Evolutionary conservation across 495 filamentous ascomycete genomes (phyloP).

Genomic region (Staphylotrichum longicolle): DNA sequence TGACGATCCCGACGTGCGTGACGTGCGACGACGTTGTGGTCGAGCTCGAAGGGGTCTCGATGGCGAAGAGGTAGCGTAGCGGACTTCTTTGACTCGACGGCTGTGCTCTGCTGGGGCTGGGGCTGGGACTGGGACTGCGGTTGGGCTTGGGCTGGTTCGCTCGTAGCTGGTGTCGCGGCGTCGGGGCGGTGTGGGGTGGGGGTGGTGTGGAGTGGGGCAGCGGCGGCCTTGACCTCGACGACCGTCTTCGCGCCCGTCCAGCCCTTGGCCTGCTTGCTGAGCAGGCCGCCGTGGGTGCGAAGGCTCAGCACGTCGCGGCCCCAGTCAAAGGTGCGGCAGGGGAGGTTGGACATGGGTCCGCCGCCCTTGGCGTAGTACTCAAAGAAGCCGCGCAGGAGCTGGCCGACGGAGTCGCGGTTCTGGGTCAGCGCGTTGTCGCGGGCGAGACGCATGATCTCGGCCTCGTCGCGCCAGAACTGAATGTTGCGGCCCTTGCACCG

Average conservation of each 20-base stretch:
- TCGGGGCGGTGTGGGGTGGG: neutral
- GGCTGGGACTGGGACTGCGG: neutral
- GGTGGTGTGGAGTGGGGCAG: neutral
- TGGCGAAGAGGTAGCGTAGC: conserved; percentile 78
- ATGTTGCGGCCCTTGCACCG: conserved; percentile 58
- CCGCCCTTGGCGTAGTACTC: conserved; percentile 67
- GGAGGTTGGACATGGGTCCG: conserved; percentile 41
- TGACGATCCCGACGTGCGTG: conserved; percentile 67
- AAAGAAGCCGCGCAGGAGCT: conserved; percentile 73
- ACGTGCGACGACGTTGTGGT: conserved; percentile 87
- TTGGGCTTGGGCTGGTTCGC: neutral
- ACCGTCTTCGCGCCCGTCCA: conserved; percentile 71
- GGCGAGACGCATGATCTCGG: conserved; percentile 56
- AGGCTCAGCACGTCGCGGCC: conserved; percentile 66
- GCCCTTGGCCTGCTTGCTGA: conserved; percentile 68
- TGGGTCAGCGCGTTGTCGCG: conserved; percentile 51
- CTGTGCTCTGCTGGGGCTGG: conserved; percentile 8
- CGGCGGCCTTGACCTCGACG: conserved; percentile 26
- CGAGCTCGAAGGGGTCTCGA: conserved; percentile 81
- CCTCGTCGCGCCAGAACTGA: conserved; percentile 67
- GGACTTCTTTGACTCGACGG: conserved; percentile 56
- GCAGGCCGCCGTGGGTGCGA: conserved; percentile 63
- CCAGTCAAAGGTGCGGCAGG: conserved; percentile 63
- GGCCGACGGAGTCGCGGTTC: conserved; percentile 61
- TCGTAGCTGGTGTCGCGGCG: neutral